A percentile compares a stretch with the other conserved stretches of the same genome.
phyloP scores from a whole-genome alignment of 2,329 filamentous ascomycete species.

The Ilyonectria destructans region DNA sequence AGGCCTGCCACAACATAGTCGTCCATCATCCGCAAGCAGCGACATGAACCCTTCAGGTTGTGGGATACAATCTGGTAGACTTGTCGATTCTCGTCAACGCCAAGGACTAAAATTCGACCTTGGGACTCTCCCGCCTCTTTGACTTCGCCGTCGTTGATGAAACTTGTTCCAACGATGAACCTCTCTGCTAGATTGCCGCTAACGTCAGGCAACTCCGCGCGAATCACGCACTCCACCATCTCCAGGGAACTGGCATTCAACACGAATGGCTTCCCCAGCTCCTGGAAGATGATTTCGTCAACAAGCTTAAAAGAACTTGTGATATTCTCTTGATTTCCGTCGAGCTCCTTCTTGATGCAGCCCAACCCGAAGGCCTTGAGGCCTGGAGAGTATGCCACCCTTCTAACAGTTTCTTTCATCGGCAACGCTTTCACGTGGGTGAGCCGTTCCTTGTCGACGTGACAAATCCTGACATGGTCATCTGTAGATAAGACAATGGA shows the following conservation, averaged over 20 bases:
- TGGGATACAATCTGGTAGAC: constrained; percentile 81
- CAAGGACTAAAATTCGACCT: constrained; percentile 88
- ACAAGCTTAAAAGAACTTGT: constrained; percentile 89
- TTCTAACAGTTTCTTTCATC: constrained; percentile 86
- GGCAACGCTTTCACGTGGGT: constrained; percentile 89
- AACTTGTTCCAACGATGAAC: constrained; percentile 93
- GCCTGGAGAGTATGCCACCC: constrained; percentile 86
- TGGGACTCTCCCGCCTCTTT: constrained; percentile 64
- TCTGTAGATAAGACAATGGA: constrained; percentile 87
- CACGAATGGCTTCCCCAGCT: constrained; percentile 78
- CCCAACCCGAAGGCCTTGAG: constrained; percentile 90
- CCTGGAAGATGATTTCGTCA: constrained; percentile 90
- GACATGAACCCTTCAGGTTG: constrained; percentile 84
- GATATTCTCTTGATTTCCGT: constrained; percentile 81
- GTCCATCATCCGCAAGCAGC: constrained; percentile 82
- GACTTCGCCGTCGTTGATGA: constrained; percentile 74
- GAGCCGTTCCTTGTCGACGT: constrained; percentile 86
- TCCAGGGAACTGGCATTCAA: constrained; percentile 73
- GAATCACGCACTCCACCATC: constrained; percentile 87
- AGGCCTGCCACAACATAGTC: constrained; percentile 88
- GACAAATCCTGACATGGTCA: constrained; percentile 82
- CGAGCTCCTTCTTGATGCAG: constrained; percentile 83
- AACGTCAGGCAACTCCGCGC: constrained; percentile 78
- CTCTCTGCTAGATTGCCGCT: constrained; percentile 76
- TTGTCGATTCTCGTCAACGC: constrained; percentile 82